Base-by-base conservation (phyloP, 257 asterid genomes). In the Vinca minor region DNA sequence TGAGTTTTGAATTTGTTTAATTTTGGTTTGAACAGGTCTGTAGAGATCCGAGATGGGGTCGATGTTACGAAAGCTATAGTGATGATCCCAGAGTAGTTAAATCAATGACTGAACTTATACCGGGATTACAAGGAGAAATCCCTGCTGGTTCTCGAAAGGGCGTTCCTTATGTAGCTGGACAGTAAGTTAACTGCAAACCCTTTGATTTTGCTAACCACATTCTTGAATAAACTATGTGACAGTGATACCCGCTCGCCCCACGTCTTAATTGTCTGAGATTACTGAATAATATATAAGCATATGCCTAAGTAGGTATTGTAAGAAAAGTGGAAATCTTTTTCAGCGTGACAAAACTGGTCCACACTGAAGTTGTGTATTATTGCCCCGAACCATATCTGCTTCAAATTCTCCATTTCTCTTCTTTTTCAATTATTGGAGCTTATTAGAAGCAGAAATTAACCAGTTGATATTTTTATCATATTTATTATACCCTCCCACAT, bases 41-140 rank as follows among this genome's bases (percentile, higher is more conserved):
- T 32, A 72, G 96, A 79, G 96, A 88, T 76, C 95, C 90, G 2
- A 81, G 96, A 67, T 88, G 96, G 96, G 96, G 96, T 9, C 77
- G 96, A 45, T 88, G 96, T 66, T 88, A 67, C 26, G 96, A 88
- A 68, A 88, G 96, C 77, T 88, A 81, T 25, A 81, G 95, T 45
- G 96, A 88, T 65, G 88, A 88, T 66, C 83, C 86, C 1, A 64
- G 34, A 26, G 52, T 88, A 28, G 96, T 88, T 69, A 73, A 73
- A 55, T 28, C 72, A 58, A 88, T 88, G 96, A 88, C 96, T n/a
- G 85, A 84, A 70, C 20, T 88, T 25, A 83, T 88, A 38, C 69
- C 92, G 0, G 96, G 96, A 53, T 73, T 88, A 49, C 96, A 88
- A 70, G 96, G 96, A 41, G 92, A 84, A 9, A 39, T 73, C 36